Evolutionary conservation across 495 filamentous ascomycete genomes (phyloP).

Genomic region (Talaromyces trachyspermus): DNA sequence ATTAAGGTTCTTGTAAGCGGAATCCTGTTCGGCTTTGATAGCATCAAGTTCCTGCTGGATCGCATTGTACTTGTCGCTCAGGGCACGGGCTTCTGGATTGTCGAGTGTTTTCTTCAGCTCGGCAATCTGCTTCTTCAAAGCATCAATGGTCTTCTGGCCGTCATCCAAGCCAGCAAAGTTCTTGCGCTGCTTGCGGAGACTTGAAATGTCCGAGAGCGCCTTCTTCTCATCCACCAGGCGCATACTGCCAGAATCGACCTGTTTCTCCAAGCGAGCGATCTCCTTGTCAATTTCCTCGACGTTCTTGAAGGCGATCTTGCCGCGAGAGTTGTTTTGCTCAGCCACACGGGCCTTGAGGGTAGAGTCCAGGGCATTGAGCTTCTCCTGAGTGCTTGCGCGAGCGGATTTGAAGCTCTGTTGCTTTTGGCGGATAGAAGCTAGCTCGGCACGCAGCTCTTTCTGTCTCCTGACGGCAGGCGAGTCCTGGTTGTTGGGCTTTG

Average conservation of each 20-base stretch:
- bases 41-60: constrained; percentile 77
- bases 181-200: constrained; percentile 81
- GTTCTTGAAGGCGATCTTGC: constrained; percentile 72
- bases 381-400: constrained; percentile 66
- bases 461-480: constrained; percentile 68
- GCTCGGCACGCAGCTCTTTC: constrained; percentile 69
- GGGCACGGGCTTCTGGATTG: constrained; percentile 83
- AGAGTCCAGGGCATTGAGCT: constrained; percentile 78
- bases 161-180: constrained; percentile 77
- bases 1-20: constrained; percentile 77
- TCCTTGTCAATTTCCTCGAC: constrained; percentile 79
- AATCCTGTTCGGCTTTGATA: constrained; percentile 86
- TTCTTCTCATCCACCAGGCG: constrained; percentile 96
- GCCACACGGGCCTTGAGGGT: constrained; percentile 71
- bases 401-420: constrained; percentile 78
- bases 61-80: constrained; percentile 74
- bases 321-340: constrained; percentile 76
- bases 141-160: constrained; percentile 74
- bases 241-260: constrained; percentile 80
- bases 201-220: constrained; percentile 73
- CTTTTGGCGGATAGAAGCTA: constrained; percentile 64
- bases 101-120: constrained; percentile 78
- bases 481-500: constrained; percentile 67
- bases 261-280: constrained; percentile 70
- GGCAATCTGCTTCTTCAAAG: constrained; percentile 75